Conservation (phyloP, 441 rosid genomes). For the Croton setiger region DNA sequence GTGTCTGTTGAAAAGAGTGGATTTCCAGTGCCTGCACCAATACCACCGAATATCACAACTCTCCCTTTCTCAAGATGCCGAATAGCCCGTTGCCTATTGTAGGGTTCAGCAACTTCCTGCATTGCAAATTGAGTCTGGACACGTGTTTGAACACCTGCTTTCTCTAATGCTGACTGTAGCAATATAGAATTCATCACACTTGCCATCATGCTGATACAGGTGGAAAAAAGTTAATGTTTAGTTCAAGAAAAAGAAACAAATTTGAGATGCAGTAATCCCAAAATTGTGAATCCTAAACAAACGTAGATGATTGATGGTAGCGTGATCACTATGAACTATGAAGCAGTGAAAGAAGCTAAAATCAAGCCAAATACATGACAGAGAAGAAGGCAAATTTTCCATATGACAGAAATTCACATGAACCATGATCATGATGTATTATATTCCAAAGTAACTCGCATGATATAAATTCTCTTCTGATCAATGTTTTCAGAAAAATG, state of each 20-base stretch:
- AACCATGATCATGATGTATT: neutral
- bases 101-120: slow-evolving; percentile 79
- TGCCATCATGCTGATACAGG: slow-evolving; percentile 79
- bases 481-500: neutral
- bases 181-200: slow-evolving; percentile 87
- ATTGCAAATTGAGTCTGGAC: slow-evolving; percentile 72
- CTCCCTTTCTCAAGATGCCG: slow-evolving; percentile 92
- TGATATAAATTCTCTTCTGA: neutral
- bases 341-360: slow-evolving; percentile 9
- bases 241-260: neutral
- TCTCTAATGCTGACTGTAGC: slow-evolving; percentile 87
- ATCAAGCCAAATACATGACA: neutral
- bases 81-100: slow-evolving; percentile 73
- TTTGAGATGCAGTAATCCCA: neutral
- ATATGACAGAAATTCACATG: neutral
- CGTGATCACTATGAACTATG: neutral
- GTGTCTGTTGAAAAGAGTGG: slow-evolving; percentile 91
- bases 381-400: neutral
- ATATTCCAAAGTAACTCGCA: neutral
- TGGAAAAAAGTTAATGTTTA: slow-evolving; percentile 9
- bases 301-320: neutral
- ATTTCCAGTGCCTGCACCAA: slow-evolving; percentile 77
- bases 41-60: slow-evolving; percentile 93
- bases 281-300: neutral
- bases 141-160: slow-evolving; percentile 70